These are phyloP conservation scores for Durotheca rogersii DNA, from an alignment of 495 filamentous ascomycete genomes.

Conservation along the genomic window DNA sequence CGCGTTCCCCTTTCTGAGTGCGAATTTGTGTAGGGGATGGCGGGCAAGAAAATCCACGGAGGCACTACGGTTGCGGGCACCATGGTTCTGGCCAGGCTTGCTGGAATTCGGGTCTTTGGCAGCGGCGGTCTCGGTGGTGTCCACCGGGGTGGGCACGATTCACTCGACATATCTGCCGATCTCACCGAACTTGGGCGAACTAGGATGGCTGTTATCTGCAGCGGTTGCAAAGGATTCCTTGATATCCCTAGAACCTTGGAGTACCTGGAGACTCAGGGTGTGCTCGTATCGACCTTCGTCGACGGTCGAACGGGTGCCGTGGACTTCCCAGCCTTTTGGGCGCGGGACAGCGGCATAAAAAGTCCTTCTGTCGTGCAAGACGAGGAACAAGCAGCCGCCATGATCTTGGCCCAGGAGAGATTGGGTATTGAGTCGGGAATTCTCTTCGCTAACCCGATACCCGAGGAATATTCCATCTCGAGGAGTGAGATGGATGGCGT, in stretches of 20 bases:
- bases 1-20: slow-evolving; percentile 14
- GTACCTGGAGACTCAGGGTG: slow-evolving; percentile 92
- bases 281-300: slow-evolving; percentile 82
- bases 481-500: slow-evolving; percentile 68
- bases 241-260: slow-evolving; percentile 90
- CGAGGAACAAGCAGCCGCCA: slow-evolving; percentile 79
- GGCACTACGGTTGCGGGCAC: slow-evolving; percentile 93
- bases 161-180: slow-evolving; percentile 93
- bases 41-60: slow-evolving; percentile 69
- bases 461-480: slow-evolving; percentile 66
- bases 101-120: slow-evolving; percentile 90
- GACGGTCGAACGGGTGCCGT: slow-evolving; percentile 65
- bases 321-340: slow-evolving; percentile 89
- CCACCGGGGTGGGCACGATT: slow-evolving; percentile 82
- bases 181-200: slow-evolving; percentile 93
- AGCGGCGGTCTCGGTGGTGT: slow-evolving; percentile 86
- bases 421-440: slow-evolving; percentile 72
- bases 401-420: slow-evolving; percentile 61
- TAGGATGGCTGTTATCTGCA: slow-evolving; percentile 81
- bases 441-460: slow-evolving; percentile 86
- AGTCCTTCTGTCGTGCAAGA: slow-evolving; percentile 73
- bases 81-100: slow-evolving; percentile 83
- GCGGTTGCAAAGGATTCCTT: slow-evolving; percentile 93
- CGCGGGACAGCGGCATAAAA: slow-evolving; percentile 74
- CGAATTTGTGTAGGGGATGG: slow-evolving; percentile 52